Evolutionary conservation across 352 stramenopile species (phyloP), one percentile per base, ranked within the genome.

Genomic region (Phytophthora pini): DNA sequence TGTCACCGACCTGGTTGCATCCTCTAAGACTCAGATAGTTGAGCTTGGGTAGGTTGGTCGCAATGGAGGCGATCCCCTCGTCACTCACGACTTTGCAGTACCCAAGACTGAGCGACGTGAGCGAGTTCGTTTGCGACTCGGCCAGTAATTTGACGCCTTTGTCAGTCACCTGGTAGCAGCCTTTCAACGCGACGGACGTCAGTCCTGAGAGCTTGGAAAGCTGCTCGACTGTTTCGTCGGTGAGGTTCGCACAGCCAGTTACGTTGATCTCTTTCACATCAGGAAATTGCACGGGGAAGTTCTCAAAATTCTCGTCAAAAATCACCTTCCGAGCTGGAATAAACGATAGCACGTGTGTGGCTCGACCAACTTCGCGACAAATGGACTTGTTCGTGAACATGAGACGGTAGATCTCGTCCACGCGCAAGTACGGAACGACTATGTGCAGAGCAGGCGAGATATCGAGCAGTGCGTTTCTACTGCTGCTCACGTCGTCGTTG

Each of bases 41-140:
- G 2, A 92, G 74, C 48, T 59, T 62, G 2, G 70, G 41, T 17
- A 89, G 54, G 8, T 61, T 49, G 7, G 78, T 56, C 1, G 61
- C 74, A 31, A 94, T 82, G 5, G 74, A 62, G n/a, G 41, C 45
- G 15, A 94, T 51, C 53, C 80, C 87, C 38, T 68, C 59, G 58
- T 92, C 83, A 7, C 80, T 92, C 4, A 94, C 67, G 27, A 89
- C 78, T 4, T 86, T 90, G 71, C 85, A 94, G 55, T 92, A 94
- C 8, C 85, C 84, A 34, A 94, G 68, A 47, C 92, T 94, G 29
- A 90, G 77, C 22, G 77, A 81, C 31, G 74, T 78, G 11, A 96
- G 66, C 7, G 59, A 54, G 5, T 51, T 55, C 17, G 60, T 56
- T 44, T 69, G 56, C 2, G 51, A 40, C n/a, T 65, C 27, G 2